phyloP scores from a whole-genome alignment of 208 protist genomes.

The Leishmania mexicana region DNA sequence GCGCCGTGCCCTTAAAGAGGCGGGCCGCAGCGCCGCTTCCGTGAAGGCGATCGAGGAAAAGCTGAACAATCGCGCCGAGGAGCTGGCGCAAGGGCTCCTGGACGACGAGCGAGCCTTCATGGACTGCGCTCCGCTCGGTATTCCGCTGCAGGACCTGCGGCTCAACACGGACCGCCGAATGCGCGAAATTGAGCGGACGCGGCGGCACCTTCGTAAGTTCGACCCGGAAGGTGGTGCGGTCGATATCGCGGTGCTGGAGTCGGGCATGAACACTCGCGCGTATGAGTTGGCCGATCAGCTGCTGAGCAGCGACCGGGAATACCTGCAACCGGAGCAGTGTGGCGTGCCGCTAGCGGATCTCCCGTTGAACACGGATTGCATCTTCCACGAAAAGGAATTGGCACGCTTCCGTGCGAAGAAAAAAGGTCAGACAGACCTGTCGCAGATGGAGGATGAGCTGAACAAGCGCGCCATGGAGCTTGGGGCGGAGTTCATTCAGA shows the following conservation, averaged over 20 bases:
- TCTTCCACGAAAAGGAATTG: slow-evolving; percentile 65
- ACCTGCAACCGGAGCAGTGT: slow-evolving; percentile 63
- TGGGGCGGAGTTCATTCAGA: slow-evolving; percentile 57
- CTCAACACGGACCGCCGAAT: slow-evolving; percentile 72
- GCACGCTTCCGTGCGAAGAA: slow-evolving; percentile 32
- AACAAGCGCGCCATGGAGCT: slow-evolving; percentile 60
- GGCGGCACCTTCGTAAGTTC: slow-evolving; percentile 52
- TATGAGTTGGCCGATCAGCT: slow-evolving; percentile 56
- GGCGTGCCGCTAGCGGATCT: slow-evolving; percentile 73
- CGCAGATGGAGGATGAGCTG: slow-evolving; percentile 48
- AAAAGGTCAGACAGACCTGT: slow-evolving; percentile 29
- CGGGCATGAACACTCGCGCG: slow-evolving; percentile 63
- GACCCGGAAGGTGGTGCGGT: slow-evolving; percentile 22
- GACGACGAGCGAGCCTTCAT: slow-evolving; percentile 71
- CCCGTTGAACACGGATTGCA: slow-evolving; percentile 53
- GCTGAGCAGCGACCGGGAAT: slow-evolving; percentile 64
- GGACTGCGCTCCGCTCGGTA: slow-evolving; percentile 59
- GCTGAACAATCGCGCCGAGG: slow-evolving; percentile 59
- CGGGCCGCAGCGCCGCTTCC: slow-evolving; percentile 32
- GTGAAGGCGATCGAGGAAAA: slow-evolving; percentile 54
- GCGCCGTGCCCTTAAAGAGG: slow-evolving; percentile 56
- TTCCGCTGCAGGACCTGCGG: slow-evolving; percentile 59
- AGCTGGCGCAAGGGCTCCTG: slow-evolving; percentile 57
- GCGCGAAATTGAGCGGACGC: slow-evolving; percentile 65
- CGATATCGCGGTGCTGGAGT: slow-evolving; percentile 53